A percentile compares a stretch with the other conserved stretches of the same genome.
These are phyloP conservation scores for Alternaria gaisen DNA, from an alignment of 2,329 filamentous ascomycete genomes.

Conservation along the genomic window DNA sequence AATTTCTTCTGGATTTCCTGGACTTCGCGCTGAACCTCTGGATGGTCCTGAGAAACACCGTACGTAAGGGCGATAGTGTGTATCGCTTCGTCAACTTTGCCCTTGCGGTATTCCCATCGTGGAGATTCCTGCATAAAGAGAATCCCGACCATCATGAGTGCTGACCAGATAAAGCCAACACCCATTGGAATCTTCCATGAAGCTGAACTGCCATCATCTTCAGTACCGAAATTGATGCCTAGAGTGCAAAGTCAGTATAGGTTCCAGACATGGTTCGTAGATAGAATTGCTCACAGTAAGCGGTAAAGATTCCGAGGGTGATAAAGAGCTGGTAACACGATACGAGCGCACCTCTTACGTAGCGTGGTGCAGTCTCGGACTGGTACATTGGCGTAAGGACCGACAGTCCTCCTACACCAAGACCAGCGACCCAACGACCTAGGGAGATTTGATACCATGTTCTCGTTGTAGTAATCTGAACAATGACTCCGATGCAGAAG, in stretches of 20 bases:
- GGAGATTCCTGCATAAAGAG: constrained; percentile 65
- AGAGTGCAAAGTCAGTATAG: not conserved
- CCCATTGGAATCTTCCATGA: constrained; percentile 73
- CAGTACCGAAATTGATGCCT: constrained; percentile 67
- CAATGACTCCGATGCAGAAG: constrained; percentile 70
- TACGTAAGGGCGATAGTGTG: constrained; percentile 64
- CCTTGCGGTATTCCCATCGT: constrained; percentile 66
- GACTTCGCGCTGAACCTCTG: constrained; percentile 62
- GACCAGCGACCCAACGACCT: constrained; percentile 72
- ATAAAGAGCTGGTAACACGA: constrained; percentile 74
- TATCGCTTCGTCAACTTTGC: constrained; percentile 61
- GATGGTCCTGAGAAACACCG: constrained; percentile 65
- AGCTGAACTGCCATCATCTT: constrained; percentile 56
- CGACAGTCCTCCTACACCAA: constrained; percentile 71
- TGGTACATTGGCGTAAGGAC: constrained; percentile 70
- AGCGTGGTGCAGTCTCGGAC: constrained; percentile 70
- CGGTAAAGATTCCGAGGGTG: constrained; percentile 70
- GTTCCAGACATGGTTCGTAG: not conserved
- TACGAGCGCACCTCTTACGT: constrained; percentile 70
- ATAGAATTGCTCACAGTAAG: constrained; percentile 38
- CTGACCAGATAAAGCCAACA: constrained; percentile 65
- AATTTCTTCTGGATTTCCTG: constrained; percentile 65
- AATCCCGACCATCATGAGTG: constrained; percentile 64
- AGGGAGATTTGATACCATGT: constrained; percentile 71
- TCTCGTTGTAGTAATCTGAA: constrained; percentile 68